Conservation (phyloP, 257 asterid species). For the Fraxinus americana region DNA sequence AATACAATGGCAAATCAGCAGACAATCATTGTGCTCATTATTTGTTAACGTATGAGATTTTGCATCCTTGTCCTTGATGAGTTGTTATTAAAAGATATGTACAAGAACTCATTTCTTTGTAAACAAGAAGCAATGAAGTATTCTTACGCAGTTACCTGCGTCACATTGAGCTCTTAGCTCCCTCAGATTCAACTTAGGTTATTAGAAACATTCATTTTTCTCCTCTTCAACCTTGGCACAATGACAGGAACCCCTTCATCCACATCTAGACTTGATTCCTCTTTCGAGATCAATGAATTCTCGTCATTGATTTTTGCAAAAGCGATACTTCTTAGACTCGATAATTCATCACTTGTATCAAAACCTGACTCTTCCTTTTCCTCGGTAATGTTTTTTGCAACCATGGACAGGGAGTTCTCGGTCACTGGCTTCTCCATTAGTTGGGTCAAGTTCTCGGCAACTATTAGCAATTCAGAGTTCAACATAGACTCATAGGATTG, state of each 20-base stretch:
- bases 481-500: slow-evolving; percentile 15
- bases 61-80: too few relatives aligned
- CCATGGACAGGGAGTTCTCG: slow-evolving; percentile 4
- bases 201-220: slow-evolving; percentile 11
- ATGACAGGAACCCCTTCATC: slow-evolving; percentile 46
- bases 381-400: slow-evolving; percentile 23
- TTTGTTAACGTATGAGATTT: too few relatives aligned
- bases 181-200: slow-evolving; percentile 19
- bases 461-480: slow-evolving; percentile 23
- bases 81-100: too few relatives aligned
- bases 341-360: slow-evolving; percentile 12
- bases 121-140: too few relatives aligned
- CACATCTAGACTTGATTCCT: slow-evolving; percentile 20
- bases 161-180: slow-evolving; percentile 30
- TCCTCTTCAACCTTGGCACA: slow-evolving; percentile 57
- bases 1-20: too few relatives aligned
- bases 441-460: slow-evolving; percentile 31
- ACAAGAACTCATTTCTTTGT: too few relatives aligned
- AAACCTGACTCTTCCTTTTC: slow-evolving; percentile 20
- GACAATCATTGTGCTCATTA: too few relatives aligned
- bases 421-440: neutral
- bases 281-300: slow-evolving; percentile 12
- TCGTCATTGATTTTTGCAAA: slow-evolving; percentile 10
- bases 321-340: neutral
- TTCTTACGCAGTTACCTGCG: too few relatives aligned